phyloP scores from a whole-genome alignment of 225 moss, liverwort and hornwort genomes.

The Neckera pumila region DNA sequence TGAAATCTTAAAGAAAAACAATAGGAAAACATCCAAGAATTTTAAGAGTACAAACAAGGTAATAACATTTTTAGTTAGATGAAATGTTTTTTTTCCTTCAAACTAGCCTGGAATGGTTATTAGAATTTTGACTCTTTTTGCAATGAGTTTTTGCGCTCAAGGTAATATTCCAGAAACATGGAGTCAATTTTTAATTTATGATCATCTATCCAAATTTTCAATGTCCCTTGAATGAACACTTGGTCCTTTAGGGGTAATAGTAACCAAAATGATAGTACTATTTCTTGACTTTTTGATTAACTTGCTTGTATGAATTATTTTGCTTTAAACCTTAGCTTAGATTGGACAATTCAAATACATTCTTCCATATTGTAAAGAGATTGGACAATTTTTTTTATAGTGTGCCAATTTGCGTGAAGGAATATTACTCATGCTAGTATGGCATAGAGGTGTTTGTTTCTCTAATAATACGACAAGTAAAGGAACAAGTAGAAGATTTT shows the following conservation, averaged over 20 bases:
- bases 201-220: not conserved
- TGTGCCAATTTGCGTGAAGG: not conserved
- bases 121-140: not conserved
- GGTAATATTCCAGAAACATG: not conserved
- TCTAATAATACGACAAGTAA: too few species aligned
- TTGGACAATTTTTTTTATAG: not conserved
- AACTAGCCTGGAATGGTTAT: rapidly evolving
- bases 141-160: rapidly evolving
- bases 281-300: too few species aligned
- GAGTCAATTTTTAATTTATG: not conserved
- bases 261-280: not conserved
- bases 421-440: not conserved
- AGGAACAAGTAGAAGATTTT: too few species aligned
- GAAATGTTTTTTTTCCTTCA: too few species aligned
- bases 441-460: not conserved
- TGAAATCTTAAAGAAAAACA: too few species aligned
- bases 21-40: not conserved
- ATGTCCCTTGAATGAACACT: too few species aligned
- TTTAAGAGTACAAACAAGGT: rapidly evolving
- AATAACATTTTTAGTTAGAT: too few species aligned
- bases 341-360: not conserved
- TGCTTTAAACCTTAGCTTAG: not conserved
- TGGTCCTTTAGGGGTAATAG: not conserved
- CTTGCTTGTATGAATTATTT: not conserved
- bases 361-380: not conserved